phyloP scores from a whole-genome alignment of 108 stramenopile genomes.

The Cyclotella kingstonii region DNA sequence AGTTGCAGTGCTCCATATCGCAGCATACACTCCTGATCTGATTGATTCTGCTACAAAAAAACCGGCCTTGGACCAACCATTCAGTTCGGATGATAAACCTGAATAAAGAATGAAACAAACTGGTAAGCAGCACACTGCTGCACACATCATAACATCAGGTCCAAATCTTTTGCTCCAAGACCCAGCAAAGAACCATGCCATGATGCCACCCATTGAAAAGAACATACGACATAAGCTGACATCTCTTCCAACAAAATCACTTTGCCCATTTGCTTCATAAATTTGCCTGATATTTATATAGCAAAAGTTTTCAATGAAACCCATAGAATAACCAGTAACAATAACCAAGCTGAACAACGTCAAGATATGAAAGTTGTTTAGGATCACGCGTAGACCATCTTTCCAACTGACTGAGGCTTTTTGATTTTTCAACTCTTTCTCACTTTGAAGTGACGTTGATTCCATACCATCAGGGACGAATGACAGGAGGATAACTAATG shows the following conservation, averaged over 20 bases:
- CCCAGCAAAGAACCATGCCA: slow-evolving; percentile 35
- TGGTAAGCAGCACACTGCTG: slow-evolving; percentile 20
- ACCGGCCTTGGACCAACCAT: slow-evolving; percentile 24
- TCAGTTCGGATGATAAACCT: slow-evolving; percentile 19
- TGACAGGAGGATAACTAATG: slow-evolving; percentile 10
- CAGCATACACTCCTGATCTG: slow-evolving; percentile 37
- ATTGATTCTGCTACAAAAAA: slow-evolving; percentile 27
- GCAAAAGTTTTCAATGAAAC: slow-evolving; percentile 37
- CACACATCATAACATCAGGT: slow-evolving; percentile 26
- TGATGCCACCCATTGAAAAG: slow-evolving; percentile 20
- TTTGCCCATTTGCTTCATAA: slow-evolving; percentile 14
- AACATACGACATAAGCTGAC: slow-evolving; percentile 27
- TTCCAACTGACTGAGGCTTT: slow-evolving; percentile 11
- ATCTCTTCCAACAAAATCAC: slow-evolving; percentile 17
- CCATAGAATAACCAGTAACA: slow-evolving; percentile 22
- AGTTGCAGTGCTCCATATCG: slow-evolving; percentile 39
- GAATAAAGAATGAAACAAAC: slow-evolving; percentile 32
- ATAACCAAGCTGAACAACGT: slow-evolving; percentile 25
- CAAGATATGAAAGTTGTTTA: slow-evolving; percentile 19
- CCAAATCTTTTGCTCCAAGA: slow-evolving; percentile 16
- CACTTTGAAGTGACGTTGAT: neutral
- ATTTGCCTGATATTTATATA: slow-evolving; percentile 37
- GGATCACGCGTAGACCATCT: slow-evolving; percentile 13
- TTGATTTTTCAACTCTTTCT: neutral
- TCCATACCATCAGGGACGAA: slow-evolving; percentile 15